Conservation (phyloP, 495 filamentous ascomycete genomes). For the Aspergillus kassunensis region DNA sequence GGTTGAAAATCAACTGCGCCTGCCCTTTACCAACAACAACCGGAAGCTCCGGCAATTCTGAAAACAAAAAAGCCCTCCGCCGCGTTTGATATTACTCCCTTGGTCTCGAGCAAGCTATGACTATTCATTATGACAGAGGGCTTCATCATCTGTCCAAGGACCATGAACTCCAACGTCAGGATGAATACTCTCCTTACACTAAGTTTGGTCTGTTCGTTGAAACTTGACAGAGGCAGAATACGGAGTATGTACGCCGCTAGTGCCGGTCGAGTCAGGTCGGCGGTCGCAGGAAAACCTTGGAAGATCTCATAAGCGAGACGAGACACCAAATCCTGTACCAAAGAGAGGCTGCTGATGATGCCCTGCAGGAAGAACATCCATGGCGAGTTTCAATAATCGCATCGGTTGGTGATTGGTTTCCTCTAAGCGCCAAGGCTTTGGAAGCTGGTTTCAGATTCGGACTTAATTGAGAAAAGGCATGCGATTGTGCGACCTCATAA, state of each 20-base stretch:
- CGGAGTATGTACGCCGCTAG: not conserved
- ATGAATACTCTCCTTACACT: no score
- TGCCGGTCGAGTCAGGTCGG: not conserved
- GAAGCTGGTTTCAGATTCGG: constrained; percentile 18
- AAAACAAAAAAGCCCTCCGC: no score
- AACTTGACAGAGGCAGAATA: no score
- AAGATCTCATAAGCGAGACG: not conserved
- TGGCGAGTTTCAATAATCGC: not conserved
- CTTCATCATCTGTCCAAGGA: no score
- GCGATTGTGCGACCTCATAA: constrained; percentile 14
- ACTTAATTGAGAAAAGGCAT: constrained; percentile 9
- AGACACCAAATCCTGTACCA: not conserved
- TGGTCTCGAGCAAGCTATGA: no score
- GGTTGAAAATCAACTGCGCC: no score
- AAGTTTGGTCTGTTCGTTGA: no score
- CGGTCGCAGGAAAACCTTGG: not conserved
- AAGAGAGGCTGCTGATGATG: not conserved
- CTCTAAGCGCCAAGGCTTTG: constrained; percentile 17
- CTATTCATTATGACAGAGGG: no score
- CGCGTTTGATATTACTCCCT: no score
- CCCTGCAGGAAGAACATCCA: constrained; percentile 10
- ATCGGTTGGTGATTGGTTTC: constrained; percentile 12
- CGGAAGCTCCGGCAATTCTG: no score
- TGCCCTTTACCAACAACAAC: no score
- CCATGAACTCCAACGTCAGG: no score